These are phyloP conservation scores for Exsudoporus floridanus DNA, from an alignment of 1,284 basidiomycete genomes.

Conservation along the genomic window DNA sequence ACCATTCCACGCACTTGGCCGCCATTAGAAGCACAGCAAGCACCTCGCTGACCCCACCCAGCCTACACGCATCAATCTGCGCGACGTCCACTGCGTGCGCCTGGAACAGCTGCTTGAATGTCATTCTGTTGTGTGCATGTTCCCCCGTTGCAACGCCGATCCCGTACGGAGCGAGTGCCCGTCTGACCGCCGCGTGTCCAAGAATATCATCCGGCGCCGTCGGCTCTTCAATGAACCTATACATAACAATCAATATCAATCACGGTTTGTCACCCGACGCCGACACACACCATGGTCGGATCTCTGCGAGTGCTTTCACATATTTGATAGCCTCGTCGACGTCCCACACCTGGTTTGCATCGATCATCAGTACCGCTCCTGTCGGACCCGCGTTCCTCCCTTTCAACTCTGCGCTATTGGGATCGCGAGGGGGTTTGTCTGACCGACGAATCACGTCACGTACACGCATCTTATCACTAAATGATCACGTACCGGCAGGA, in stretches of 20 bases:
- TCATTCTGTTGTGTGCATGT: conserved; percentile 92
- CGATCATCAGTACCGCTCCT: conserved; percentile 92
- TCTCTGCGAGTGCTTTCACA: conserved; percentile 72
- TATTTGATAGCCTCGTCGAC: conserved; percentile 83
- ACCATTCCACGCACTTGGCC: conserved; percentile 60
- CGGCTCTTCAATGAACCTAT: conserved; percentile 92
- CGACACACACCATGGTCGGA: conserved; percentile 78
- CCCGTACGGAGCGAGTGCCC: conserved; percentile 73
- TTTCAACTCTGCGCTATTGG: conserved; percentile 56
- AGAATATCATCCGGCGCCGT: conserved; percentile 90
- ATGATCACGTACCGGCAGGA: conserved; percentile 74
- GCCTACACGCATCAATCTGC: conserved; percentile 91
- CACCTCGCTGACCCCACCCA: conserved; percentile 91
- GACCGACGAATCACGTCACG: conserved; percentile 54
- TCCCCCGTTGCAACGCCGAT: conserved; percentile 95
- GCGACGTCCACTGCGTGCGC: conserved; percentile 83
- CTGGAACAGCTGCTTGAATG: conserved; percentile 93
- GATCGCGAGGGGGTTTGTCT: conserved; percentile 55
- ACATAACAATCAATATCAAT: not conserved
- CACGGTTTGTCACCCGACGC: conserved; percentile 1
- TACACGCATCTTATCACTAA: conserved; percentile 80
- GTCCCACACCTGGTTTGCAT: conserved; percentile 96
- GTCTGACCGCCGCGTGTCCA: conserved; percentile 78
- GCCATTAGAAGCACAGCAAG: conserved; percentile 89
- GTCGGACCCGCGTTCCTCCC: conserved; percentile 93